Conservation (phyloP, 805 yeast genomes). For the Zygoascus bituminiphila region DNA sequence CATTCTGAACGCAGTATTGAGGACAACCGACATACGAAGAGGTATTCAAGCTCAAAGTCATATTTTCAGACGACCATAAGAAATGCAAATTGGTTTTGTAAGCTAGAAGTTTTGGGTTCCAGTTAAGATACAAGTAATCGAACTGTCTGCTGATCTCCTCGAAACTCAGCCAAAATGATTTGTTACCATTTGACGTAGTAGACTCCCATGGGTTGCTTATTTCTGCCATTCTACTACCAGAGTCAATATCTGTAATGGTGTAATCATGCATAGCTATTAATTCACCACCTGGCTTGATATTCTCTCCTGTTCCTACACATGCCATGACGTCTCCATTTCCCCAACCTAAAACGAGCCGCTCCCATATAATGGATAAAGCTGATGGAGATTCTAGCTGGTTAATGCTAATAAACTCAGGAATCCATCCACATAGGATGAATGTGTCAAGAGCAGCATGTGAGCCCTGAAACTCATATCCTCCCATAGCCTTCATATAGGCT, state of each 20-base stretch:
- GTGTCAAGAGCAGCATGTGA: constrained; percentile 72
- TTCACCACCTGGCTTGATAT: constrained; percentile 28
- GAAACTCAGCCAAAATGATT: constrained; percentile 24
- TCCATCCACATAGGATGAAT: constrained; percentile 57
- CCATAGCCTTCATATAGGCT: constrained; percentile 56
- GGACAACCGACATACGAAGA: constrained; percentile 1
- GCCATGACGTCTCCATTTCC: constrained; percentile 35
- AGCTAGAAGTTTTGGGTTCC: constrained; percentile 41
- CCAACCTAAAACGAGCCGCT: constrained; percentile 28
- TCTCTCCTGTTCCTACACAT: constrained; percentile 61
- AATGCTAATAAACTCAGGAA: constrained; percentile 49
- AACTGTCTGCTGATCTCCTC: constrained; percentile 34
- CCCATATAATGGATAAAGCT: constrained; percentile 28
- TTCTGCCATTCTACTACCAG: constrained; percentile 19
- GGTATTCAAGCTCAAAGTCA: not conserved
- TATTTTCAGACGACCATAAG: constrained; percentile 24
- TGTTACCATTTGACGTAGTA: not conserved
- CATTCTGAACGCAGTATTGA: constrained; percentile 9
- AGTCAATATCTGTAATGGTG: constrained; percentile 35
- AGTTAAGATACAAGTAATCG: constrained; percentile 52
- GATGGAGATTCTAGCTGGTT: constrained; percentile 14
- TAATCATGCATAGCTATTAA: constrained; percentile 65
- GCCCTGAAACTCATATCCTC: constrained; percentile 59
- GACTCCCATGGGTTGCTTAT: constrained; percentile 42
- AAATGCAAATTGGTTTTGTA: constrained; percentile 23